Evolutionary conservation across 2,329 filamentous ascomycete genomes (phyloP), one percentile per base, ranked within the genome.

Genomic region (Clonostachys rhizophaga): DNA sequence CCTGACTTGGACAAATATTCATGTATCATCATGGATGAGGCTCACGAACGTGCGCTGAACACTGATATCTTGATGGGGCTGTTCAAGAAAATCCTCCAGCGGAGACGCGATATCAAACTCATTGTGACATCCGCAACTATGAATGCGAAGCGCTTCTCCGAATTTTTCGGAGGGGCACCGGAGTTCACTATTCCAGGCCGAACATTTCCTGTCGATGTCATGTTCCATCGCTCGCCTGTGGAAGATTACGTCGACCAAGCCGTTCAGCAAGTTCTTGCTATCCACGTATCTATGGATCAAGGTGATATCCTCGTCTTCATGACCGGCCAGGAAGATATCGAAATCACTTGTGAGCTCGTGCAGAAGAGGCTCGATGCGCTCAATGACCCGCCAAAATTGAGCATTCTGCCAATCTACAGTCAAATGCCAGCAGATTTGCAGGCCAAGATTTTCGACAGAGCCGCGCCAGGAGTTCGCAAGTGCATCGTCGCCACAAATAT

Each of bases 21-120:
- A 13, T 96, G 91, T 63, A 91, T 99, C 58, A 99, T 99, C 67
- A 99, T 99, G 94, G 94, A 99, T 62, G 94, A 99, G 71, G 95
- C 94, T 5, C 94, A 99, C 76, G 94, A 99, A 67, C 82, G 94
- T 64, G 92, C 94, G 2, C 71, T 99, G 44, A 97, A 99, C 61
- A 99, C 94, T 0, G 94, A 99, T 65, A 92, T 99, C 16, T 72
- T 99, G 13, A 96, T 99, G 89, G 94, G 94, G 1, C 71, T 99
- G 30, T 92, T 99, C 71, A 99, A 97, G 66, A 99, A 99, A 68
- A 92, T 99, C 5, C 71, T 99, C 42, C 87, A 92, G 52, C 79
- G 92, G 45, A 81, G 95, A 50, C 81, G 91, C 58, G 94, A 99
- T 60, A 74, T 99, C 43, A 99, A 97, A 66, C 75, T 99, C 43